A percentile compares a stretch with the other conserved stretches of the same genome.
These are phyloP conservation scores for Clonostachys chloroleuca DNA, from an alignment of 2,329 filamentous ascomycete species.

Conservation along the genomic window DNA sequence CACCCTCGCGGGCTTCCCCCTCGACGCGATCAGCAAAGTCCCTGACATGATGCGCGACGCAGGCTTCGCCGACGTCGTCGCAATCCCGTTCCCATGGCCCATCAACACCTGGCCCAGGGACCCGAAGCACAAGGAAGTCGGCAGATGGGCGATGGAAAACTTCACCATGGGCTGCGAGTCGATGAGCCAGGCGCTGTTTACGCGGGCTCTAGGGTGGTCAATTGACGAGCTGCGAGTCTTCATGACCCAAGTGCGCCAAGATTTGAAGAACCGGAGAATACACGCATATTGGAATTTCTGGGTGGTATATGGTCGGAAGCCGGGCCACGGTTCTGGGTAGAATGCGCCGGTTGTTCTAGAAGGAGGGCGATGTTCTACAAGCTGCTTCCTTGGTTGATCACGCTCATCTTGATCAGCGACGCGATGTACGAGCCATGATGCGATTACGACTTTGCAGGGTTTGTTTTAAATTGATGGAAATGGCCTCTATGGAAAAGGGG, in stretches of 20 bases:
- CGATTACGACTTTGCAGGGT: no score
- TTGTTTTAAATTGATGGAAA: no score
- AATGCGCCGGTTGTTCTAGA: no score
- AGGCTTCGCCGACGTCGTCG: constrained; percentile 44
- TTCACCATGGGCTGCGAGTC: constrained; percentile 15
- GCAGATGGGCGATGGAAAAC: constrained; percentile 19
- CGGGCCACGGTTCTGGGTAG: not conserved
- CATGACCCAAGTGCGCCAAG: constrained; percentile 13
- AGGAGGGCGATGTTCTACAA: no score
- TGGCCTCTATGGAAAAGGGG: no score
- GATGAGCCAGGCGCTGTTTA: constrained; percentile 18
- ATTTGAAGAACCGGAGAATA: constrained; percentile 12
- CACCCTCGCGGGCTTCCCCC: constrained; percentile 9
- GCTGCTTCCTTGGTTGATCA: no score
- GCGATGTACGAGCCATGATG: no score
- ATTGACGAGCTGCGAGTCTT: constrained; percentile 14
- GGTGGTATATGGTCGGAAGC: constrained; percentile 3
- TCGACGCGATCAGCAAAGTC: constrained; percentile 17
- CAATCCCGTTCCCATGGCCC: constrained; percentile 41
- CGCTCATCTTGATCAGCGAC: no score
- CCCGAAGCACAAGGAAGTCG: constrained; percentile 42
- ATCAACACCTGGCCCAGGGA: constrained; percentile 45
- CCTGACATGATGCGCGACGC: constrained; percentile 32
- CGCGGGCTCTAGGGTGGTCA: constrained; percentile 15
- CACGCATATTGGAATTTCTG: constrained; percentile 19